Conservation (phyloP, 2,329 filamentous ascomycete species). For the Fusarium nurragi region DNA sequence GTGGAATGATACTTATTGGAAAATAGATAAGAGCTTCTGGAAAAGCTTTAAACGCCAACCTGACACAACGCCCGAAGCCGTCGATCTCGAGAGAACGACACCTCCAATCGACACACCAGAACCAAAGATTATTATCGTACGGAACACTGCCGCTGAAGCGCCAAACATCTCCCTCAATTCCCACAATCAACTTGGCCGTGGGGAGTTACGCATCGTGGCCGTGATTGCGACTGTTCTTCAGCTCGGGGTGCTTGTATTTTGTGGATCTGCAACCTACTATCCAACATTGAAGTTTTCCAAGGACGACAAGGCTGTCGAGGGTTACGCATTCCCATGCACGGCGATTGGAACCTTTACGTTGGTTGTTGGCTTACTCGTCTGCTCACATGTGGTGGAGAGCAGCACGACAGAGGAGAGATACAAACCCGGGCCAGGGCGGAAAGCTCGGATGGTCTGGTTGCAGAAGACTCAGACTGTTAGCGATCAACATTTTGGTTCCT, state of each 20-base stretch:
- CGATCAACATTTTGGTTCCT: not conserved
- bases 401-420: not conserved
- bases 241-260: not conserved
- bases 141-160: not conserved
- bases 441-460: not conserved
- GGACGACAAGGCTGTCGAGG: rapidly evolving
- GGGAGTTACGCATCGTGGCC: not conserved
- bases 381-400: not conserved
- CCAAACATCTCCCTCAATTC: not conserved
- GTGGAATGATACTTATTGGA: not conserved
- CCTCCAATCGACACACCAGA: not conserved
- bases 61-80: too few species aligned
- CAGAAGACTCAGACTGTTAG: not conserved
- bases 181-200: rapidly evolving
- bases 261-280: not conserved
- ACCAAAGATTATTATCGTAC: not conserved
- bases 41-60: too few species aligned
- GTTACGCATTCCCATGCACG: not conserved
- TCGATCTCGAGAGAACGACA: not conserved
- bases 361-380: not conserved
- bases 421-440: not conserved
- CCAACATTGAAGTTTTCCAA: not conserved
- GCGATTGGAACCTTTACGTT: not conserved
- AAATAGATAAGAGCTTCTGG: too few species aligned
- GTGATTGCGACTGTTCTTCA: not conserved